Base-by-base conservation (phyloP, 164 flowering plant species). In the Liriodendron chinense region DNA sequence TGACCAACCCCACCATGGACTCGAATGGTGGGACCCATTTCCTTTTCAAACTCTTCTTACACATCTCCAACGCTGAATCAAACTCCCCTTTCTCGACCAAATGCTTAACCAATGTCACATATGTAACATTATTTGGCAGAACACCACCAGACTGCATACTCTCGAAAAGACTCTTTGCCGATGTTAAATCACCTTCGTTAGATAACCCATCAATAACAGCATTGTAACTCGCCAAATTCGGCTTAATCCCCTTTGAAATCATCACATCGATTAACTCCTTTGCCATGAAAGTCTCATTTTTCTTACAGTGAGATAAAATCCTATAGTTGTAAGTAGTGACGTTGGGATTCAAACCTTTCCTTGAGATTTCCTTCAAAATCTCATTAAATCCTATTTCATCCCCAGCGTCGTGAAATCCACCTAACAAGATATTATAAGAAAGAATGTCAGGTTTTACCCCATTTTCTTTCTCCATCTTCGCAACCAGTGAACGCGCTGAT, bases 1-100 rank as follows among this genome's bases (percentile, higher is more conserved):
- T 71, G 26, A 84, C 80, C 71, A 84, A 49, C 65, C 62, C 72
- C 65, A 74, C 62, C 80, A 82, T 75, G 14, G 77, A 56, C 50
- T 69, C 77, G 74, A 82, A 80, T 22, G 86, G 82, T 56, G 83
- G 86, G 53, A 78, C 70, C 82, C 80, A 82, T n/a, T 75, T 82
- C 77, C 77, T 84, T 77, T 22, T 72, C 18, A 84, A 50, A 68
- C 78, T 78, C 77, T 74, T 74, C 71, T 78, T 80, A 59, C 82
- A 82, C 57, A 80, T 65, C 12, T 72, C 82, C 68, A 82, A 53
- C 20, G 80, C 86, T 7, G 67, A 34, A 13, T 80, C 83, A 76
- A 78, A 80, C 75, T 84, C 82, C 8, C 80, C 80, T 47, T 80
- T 76, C 77, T 74, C 65, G 61, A 84, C 82, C 82, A 78, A 76